Conservation (phyloP, 2,329 filamentous ascomycete species). For the Nemania sp. region DNA sequence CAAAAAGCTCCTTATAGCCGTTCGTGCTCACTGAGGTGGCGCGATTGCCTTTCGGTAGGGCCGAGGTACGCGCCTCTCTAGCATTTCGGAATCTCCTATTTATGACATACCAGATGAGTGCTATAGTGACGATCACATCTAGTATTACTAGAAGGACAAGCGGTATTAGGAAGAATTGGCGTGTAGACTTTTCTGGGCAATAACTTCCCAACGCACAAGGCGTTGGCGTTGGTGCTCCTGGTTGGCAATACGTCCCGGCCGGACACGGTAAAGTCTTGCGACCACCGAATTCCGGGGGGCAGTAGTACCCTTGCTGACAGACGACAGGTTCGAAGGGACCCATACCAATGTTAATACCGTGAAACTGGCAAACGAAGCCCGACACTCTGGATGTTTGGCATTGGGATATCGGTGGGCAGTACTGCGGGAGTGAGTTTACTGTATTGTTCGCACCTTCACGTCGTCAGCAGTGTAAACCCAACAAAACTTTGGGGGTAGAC, state of each 20-base stretch:
- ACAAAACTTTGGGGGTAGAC: constrained; percentile 41
- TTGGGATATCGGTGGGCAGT: constrained; percentile 55
- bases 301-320: constrained; percentile 63
- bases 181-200: constrained; percentile 59
- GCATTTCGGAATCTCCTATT: constrained; percentile 53
- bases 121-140: constrained; percentile 57
- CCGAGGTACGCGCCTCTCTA: constrained; percentile 42
- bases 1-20: constrained; percentile 53
- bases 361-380: constrained; percentile 50
- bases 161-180: constrained; percentile 59
- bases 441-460: constrained; percentile 58
- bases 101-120: constrained; percentile 53
- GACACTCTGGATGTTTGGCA: constrained; percentile 55
- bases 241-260: constrained; percentile 63
- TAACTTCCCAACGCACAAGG: constrained; percentile 60
- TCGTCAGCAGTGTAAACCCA: constrained; percentile 18
- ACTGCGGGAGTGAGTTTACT: constrained; percentile 60
- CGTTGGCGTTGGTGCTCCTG: constrained; percentile 60
- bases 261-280: constrained; percentile 59
- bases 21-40: constrained; percentile 49
- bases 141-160: constrained; percentile 57
- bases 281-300: constrained; percentile 55
- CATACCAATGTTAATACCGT: constrained; percentile 56
- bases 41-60: constrained; percentile 46
- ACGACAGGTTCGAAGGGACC: constrained; percentile 64